Conservation (phyloP, 2,329 filamentous ascomycete genomes). For the Beauveria scarabaeidicola region DNA sequence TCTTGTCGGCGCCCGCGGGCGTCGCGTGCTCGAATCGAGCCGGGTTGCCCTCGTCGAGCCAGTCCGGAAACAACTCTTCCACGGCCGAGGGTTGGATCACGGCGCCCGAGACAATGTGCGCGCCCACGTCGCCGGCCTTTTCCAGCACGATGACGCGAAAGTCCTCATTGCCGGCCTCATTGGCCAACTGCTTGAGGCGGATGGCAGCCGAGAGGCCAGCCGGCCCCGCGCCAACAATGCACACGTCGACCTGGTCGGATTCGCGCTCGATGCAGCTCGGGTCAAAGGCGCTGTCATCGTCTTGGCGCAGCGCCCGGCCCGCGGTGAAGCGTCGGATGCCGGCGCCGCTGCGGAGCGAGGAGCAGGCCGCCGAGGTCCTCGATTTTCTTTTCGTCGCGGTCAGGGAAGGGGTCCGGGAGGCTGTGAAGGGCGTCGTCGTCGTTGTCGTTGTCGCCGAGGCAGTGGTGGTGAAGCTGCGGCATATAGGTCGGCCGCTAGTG, state of each 20-base stretch:
- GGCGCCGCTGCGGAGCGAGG: conserved; percentile 7
- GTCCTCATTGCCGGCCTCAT: conserved; percentile 88
- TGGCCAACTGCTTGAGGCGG: conserved; percentile 88
- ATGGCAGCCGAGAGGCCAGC: conserved; percentile 90
- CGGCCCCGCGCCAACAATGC: conserved; percentile 93
- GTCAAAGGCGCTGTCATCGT: conserved; percentile 51
- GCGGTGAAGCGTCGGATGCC: conserved; percentile 29
- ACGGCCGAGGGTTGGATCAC: conserved; percentile 86
- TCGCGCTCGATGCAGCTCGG: conserved; percentile 69
- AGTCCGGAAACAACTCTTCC: conserved; percentile 86
- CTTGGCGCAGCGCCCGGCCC: conserved; percentile 19
- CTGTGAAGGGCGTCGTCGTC: conserved; percentile 8
- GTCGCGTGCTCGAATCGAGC: conserved; percentile 82
- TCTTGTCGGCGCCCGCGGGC: conserved; percentile 72
- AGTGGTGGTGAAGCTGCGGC: conserved; percentile 15
- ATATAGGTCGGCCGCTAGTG: conserved; percentile 17
- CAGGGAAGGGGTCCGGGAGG: not conserved
- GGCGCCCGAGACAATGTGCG: conserved; percentile 91
- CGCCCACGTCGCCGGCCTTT: conserved; percentile 90
- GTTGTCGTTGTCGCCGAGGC: conserved; percentile 9
- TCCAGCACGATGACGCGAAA: conserved; percentile 89
- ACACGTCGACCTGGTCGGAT: conserved; percentile 89
- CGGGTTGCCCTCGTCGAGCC: conserved; percentile 82
- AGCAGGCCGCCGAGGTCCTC: not conserved
- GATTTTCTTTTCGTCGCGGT: not conserved